phyloP scores from a whole-genome alignment of 164 flowering plant genomes.

The Vitis labrusca region DNA sequence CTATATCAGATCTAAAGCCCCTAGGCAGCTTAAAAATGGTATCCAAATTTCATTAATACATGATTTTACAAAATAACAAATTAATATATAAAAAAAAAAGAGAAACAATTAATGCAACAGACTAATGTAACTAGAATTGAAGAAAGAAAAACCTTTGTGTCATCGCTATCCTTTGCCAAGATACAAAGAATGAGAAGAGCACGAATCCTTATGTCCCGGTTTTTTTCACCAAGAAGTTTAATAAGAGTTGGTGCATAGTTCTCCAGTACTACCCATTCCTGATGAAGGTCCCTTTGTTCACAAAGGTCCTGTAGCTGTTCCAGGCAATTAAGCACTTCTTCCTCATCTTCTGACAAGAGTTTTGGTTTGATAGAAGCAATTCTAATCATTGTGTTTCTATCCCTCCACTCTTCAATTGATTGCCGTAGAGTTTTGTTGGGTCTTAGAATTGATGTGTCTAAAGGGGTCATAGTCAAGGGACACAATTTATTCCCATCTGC shows the following conservation, averaged over 20 bases:
- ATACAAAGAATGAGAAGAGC: slow-evolving; percentile 51
- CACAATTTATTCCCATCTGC: slow-evolving; percentile 50
- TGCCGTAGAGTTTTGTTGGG: slow-evolving; percentile 71
- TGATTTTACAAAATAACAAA: not conserved
- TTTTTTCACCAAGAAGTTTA: slow-evolving; percentile 42
- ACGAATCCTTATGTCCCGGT: slow-evolving; percentile 42
- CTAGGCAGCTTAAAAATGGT: too few relatives aligned
- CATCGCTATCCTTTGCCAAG: slow-evolving; percentile 56
- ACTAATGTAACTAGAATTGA: not conserved
- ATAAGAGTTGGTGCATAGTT: slow-evolving; percentile 53
- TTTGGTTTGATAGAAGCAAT: slow-evolving; percentile 51
- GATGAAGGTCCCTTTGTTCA: slow-evolving; percentile 51
- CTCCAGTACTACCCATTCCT: slow-evolving; percentile 72
- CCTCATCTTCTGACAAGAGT: slow-evolving; percentile 43
- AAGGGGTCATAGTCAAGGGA: slow-evolving; percentile 55
- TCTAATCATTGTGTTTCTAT: slow-evolving; percentile 65
- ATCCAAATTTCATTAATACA: too few relatives aligned
- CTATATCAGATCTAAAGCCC: too few relatives aligned
- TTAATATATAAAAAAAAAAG: not conserved
- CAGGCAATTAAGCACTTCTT: slow-evolving; percentile 48
- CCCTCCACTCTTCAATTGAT: slow-evolving; percentile 86
- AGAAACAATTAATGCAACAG: too few relatives aligned
- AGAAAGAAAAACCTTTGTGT: slow-evolving; percentile 50
- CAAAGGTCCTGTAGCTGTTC: slow-evolving; percentile 53
- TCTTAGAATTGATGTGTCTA: slow-evolving; percentile 45